Conservation (phyloP, 805 yeast genomes). For the Pichia exigua region DNA sequence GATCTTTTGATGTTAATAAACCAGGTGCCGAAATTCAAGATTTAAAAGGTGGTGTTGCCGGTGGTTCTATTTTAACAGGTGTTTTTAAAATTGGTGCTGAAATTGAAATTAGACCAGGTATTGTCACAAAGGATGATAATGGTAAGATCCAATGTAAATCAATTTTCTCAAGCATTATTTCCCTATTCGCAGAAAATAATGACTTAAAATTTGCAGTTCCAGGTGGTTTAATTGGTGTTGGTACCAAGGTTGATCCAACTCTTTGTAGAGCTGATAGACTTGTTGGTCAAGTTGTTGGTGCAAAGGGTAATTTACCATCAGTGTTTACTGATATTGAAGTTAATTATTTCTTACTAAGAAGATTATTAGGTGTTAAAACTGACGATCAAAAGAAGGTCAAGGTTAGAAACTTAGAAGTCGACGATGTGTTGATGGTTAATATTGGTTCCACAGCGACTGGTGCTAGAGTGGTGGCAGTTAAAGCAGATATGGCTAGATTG, state of each 20-base stretch:
- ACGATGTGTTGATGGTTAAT: constrained; percentile 97
- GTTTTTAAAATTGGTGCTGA: constrained; percentile 96
- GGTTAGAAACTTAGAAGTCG: constrained; percentile 87
- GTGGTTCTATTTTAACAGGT: constrained; percentile 96
- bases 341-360: constrained; percentile 91
- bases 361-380: constrained; percentile 96
- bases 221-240: constrained; percentile 99
- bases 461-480: constrained; percentile 95
- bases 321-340: constrained; percentile 96
- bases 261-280: constrained; percentile 98
- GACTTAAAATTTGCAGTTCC: constrained; percentile 98
- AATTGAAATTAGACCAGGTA: constrained; percentile 98
- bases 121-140: constrained; percentile 87
- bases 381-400: constrained; percentile 96
- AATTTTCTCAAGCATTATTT: constrained; percentile 86
- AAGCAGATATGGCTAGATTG: constrained; percentile 98
- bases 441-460: constrained; percentile 99
- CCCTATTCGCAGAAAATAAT: constrained; percentile 95
- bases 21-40: constrained; percentile 98
- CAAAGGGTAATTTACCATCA: constrained; percentile 91
- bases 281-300: constrained; percentile 98
- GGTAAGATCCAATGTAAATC: constrained; percentile 92
- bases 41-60: constrained; percentile 99
- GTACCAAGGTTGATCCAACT: constrained; percentile 98
- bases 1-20: constrained; percentile 97